Conservation (phyloP, 2,329 filamentous ascomycete species). For the Onygenales sp. region DNA sequence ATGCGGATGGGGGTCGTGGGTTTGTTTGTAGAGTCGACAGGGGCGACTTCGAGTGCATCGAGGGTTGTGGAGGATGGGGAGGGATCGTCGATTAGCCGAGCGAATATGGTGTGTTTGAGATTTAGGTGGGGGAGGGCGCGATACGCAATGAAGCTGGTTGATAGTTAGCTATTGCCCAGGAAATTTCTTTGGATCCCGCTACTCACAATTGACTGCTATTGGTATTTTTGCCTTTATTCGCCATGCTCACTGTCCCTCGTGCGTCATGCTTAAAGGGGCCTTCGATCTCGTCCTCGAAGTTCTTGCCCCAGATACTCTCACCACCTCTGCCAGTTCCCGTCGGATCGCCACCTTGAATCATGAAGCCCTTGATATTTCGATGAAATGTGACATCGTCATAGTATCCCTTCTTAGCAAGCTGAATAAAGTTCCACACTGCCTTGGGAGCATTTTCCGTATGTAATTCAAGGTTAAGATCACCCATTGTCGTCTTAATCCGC, state of each 20-base stretch:
- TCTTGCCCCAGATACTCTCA: constrained; percentile 83
- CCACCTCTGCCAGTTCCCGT: constrained; percentile 89
- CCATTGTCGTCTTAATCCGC: constrained; percentile 75
- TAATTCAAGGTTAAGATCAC: constrained; percentile 78
- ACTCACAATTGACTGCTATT: constrained; percentile 77
- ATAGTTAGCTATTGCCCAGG: not conserved
- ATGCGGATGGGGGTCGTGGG: constrained; percentile 73
- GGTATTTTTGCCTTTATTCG: constrained; percentile 96
- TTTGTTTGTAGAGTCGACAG: constrained; percentile 62
- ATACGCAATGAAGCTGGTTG: constrained; percentile 69
- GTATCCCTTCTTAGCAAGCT: constrained; percentile 79
- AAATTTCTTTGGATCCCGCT: not conserved
- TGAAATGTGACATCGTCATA: constrained; percentile 81
- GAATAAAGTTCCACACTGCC: constrained; percentile 95
- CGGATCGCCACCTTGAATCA: constrained; percentile 96
- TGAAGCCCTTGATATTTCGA: constrained; percentile 89
- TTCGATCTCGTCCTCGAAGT: constrained; percentile 89
- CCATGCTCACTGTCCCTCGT: constrained; percentile 81
- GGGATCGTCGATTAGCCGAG: constrained; percentile 62
- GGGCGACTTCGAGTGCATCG: constrained; percentile 64
- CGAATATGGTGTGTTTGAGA: constrained; percentile 95
- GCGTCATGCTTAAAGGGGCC: constrained; percentile 75
- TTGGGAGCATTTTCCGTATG: constrained; percentile 85
- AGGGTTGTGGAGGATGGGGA: constrained; percentile 43
- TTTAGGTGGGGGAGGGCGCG: constrained; percentile 76